These are phyloP conservation scores for Nemania abortiva DNA, from an alignment of 2,329 filamentous ascomycete genomes.

Conservation along the genomic window DNA sequence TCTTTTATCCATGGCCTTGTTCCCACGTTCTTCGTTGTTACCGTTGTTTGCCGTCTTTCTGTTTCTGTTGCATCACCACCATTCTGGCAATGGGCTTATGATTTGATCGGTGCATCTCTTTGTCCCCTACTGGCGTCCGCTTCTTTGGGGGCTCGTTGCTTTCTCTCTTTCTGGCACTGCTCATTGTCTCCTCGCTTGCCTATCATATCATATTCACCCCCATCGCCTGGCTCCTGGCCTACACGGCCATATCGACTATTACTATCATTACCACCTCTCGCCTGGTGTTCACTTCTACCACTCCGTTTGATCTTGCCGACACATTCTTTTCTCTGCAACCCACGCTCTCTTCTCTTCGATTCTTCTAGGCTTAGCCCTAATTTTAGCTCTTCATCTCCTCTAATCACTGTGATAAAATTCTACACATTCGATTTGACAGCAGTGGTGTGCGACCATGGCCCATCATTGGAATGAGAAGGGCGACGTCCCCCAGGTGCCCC, in stretches of 20 bases:
- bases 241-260: slow-evolving; percentile 21
- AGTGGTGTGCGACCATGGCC: slow-evolving; percentile 39
- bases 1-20: slow-evolving; percentile 25
- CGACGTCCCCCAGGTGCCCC: slow-evolving; percentile 41
- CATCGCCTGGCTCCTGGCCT: slow-evolving; percentile 18
- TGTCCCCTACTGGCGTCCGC: slow-evolving; percentile 31
- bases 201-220: slow-evolving; percentile 5
- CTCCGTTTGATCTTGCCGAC: background rate
- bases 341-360: slow-evolving; percentile 8
- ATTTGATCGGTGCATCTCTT: slow-evolving; percentile 40
- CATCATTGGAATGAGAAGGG: slow-evolving; percentile 40
- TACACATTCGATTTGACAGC: slow-evolving; percentile 23
- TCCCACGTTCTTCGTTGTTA: background rate
- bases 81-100: slow-evolving; percentile 38
- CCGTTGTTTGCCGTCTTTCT: slow-evolving; percentile 28
- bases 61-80: slow-evolving; percentile 24
- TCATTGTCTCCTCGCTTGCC: slow-evolving; percentile 30
- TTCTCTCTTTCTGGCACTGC: slow-evolving; percentile 2
- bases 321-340: background rate
- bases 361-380: slow-evolving; percentile 19
- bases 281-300: slow-evolving; percentile 22
- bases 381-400: slow-evolving; percentile 8
- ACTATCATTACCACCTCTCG: slow-evolving; percentile 2
- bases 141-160: slow-evolving; percentile 27
- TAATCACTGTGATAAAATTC: slow-evolving; percentile 6